Base-by-base conservation (phyloP, 2,329 filamentous ascomycete genomes). In the Ophiostoma montium region DNA sequence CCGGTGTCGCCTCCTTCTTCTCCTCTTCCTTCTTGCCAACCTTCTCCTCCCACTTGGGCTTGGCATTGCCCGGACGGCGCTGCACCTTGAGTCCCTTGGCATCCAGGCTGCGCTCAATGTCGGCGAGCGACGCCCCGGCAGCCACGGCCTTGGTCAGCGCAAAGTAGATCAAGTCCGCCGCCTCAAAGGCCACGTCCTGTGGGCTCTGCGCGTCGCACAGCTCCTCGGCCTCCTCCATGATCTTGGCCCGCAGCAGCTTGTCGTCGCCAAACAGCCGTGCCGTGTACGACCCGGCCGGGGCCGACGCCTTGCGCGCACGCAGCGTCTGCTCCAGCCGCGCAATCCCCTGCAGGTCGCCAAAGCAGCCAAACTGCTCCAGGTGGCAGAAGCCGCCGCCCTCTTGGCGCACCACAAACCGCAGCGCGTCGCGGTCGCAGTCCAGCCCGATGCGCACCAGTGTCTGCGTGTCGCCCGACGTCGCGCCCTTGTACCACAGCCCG, bases 161-260 rank as follows among this genome's bases (percentile, higher is more conserved):
- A 70, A 98, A 98, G 69, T 96, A 98, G 48, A 98, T 80, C 50
- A 98, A 70, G 61, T 98, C 92, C 0, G 92, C 92, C 9, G 92
- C 88, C 65, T 98, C 92, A 55, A 94, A 94, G 2, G 92, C 87
- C 54, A 95, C 77, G 13, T 96, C 85, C 35, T 50, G 39, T 3
- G 52, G 51, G 8, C 50, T 82, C 56, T 80, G 80, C 15, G 92
- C 90, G 55, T 92, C 80, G 61, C 90, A 95, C 38, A 98, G 74
- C 68, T 98, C 92, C 60, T 94, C 86, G 0, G 92, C 92, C 65
- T 98, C 92, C 65, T 98, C 92, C 80, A 96, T 94, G 50, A 98
- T 95, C 73, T 98, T 98, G 3, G 92, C 92, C 39, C 86, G 76
- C 48, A 95, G 68, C 49, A 98, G 75, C 63, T 94, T 89, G 57